Percentiles rank a stretch among this genome's conserved stretches.
Evolutionary conservation across 371 early-diverging fungal species (phyloP).

Genomic region (Mortierella sp.): DNA sequence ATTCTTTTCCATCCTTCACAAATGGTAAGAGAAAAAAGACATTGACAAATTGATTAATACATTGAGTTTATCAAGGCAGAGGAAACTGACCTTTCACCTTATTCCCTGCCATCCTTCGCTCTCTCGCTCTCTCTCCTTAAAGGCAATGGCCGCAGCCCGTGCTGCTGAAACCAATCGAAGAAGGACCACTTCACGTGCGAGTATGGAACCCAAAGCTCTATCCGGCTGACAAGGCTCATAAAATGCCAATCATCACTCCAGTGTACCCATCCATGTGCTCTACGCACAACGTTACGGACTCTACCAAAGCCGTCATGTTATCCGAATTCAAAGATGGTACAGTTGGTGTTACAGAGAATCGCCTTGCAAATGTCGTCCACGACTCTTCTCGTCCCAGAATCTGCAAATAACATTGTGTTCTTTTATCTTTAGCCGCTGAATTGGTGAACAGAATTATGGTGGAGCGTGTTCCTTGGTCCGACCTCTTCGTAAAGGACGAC

Average conservation of each 20-base stretch:
- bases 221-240: conserved; percentile 90
- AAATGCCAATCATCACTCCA: conserved; percentile 99
- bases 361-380: too few relatives aligned
- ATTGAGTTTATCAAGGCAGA: too few relatives aligned
- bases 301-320: conserved; percentile 88
- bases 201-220: conserved; percentile 99
- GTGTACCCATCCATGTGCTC: conserved; percentile 99
- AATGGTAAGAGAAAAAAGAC: conserved; percentile 74
- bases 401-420: too few relatives aligned
- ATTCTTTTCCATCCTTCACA: conserved; percentile 91
- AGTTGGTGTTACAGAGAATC: not conserved
- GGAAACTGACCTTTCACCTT: not conserved
- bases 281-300: conserved; percentile 97
- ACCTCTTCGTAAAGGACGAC: conserved; percentile 87
- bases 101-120: not conserved
- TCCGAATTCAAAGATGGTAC: conserved; percentile 84
- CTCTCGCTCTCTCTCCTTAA: not conserved
- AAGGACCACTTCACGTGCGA: conserved; percentile 90
- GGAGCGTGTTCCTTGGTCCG: conserved; percentile 72
- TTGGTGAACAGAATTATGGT: conserved; percentile 78
- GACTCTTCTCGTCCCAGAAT: too few relatives aligned
- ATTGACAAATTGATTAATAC: not conserved
- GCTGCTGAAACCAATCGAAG: conserved; percentile 91
- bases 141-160: conserved; percentile 98
- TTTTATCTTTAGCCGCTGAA: conserved; percentile 61